Evolutionary conservation across 305 asterid genomes (phyloP), one percentile per base, ranked within the genome.

Genomic region (Striga hermonthica): DNA sequence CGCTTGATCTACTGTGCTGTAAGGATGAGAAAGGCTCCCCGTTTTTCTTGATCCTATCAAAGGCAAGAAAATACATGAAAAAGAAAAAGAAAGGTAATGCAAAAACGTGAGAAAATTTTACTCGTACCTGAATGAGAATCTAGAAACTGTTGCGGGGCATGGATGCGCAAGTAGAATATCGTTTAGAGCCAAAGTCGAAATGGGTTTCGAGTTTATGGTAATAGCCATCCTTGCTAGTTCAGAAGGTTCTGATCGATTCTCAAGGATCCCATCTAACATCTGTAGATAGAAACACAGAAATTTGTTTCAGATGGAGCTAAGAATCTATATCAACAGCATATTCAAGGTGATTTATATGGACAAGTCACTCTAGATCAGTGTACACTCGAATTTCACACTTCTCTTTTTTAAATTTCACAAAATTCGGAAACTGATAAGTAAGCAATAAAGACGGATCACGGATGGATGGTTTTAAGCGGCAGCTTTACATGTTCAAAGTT

Each of bases 1-100:
- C 98, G 62, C 98, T 92, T 16, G 98, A 92, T 81, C 96, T 76
- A 74, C 86, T 76, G 77, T 88, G 90, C 37, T 81, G 66, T 62
- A 87, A 72, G 39, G 91, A 65, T 22, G 93, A 80, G 49, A 59
- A 37, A 48, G 74, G 66, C 35, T 73, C 79, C 49, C 66, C 79
- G 6, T 80, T 64, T 73, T 62, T 77, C 67, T 72, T 57, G 59
- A 73, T 77, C 81, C 97, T 84, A 72, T 47, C 22, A 58, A 58
- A 65, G 31, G 47, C 61, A 69, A 68, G 65, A 74, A 57, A 52
- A 10, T 10, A 12, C 31, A 22, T 22, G 31, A 22, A 22, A n/a
- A n/a, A n/a, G n/a, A n/a, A n/a, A n/a, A 22, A 22, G 31, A 22
- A 22, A 22, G 31, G n/a, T n/a, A n/a, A n/a, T n/a, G n/a, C n/a